A percentile compares a stretch with the other conserved stretches of the same genome.
phyloP scores from a whole-genome alignment of 306 rosid species.

The Corylus americana region DNA sequence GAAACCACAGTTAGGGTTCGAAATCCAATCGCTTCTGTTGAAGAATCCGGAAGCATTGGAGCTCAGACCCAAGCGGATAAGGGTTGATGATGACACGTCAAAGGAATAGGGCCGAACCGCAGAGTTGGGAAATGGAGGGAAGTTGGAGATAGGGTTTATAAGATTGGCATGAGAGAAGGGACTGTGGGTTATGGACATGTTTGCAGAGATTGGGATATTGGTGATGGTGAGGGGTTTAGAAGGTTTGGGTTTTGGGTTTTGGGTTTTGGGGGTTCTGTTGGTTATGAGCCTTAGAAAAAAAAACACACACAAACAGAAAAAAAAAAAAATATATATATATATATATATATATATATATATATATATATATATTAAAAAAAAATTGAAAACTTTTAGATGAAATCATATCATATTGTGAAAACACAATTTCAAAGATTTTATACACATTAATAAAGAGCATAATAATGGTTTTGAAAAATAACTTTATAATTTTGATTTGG shows the following conservation, averaged over 20 bases:
- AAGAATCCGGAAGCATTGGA: slow-evolving; percentile 40
- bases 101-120: slow-evolving; percentile 33
- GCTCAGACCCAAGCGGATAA: slow-evolving; percentile 26
- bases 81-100: slow-evolving; percentile 4
- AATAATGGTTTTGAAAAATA: no score
- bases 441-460: no score
- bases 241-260: slow-evolving; percentile 22
- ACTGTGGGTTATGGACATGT: slow-evolving; percentile 15
- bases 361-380: no score
- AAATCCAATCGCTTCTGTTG: slow-evolving; percentile 6
- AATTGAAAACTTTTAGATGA: no score
- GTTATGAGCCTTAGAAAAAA: not conserved
- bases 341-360: no score
- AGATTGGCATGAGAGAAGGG: slow-evolving; percentile 28
- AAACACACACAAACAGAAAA: no score
- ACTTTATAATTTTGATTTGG: no score
- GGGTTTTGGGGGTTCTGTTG: slow-evolving; percentile 5
- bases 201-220: not conserved
- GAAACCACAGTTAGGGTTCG: slow-evolving; percentile 31
- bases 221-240: not conserved
- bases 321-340: no score
- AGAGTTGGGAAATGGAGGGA: slow-evolving; percentile 17
- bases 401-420: no score
- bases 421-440: no score
- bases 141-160: slow-evolving; percentile 4